Conservation (phyloP, 331 rosid genomes). For the Acacia pycnantha region DNA sequence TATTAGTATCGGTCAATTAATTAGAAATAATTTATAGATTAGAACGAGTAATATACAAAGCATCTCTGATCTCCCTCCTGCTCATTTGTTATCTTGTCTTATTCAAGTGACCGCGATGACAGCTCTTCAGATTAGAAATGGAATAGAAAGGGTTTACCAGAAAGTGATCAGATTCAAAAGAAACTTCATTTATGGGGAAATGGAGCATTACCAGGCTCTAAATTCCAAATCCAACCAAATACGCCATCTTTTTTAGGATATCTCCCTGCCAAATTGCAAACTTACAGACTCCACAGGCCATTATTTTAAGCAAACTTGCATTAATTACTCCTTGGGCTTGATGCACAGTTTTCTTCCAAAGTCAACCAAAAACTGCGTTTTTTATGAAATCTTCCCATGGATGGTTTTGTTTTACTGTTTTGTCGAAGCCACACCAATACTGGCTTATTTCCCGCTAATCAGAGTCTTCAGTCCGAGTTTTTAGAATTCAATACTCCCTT, state of each 20-base stretch:
- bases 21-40: too few species aligned
- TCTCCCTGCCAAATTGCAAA: neutral
- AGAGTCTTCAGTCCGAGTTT: neutral
- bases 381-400: conserved; percentile 13
- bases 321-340: conserved; percentile 53
- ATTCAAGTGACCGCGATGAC: neutral
- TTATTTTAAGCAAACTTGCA: conserved; percentile 16
- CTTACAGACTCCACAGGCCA: neutral
- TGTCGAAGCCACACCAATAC: neutral
- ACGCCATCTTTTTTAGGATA: neutral
- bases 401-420: neutral
- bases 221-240: conserved; percentile 31
- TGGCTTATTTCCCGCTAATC: neutral
- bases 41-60: too few species aligned
- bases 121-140: conserved; percentile 35
- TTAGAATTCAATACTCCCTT: too few species aligned
- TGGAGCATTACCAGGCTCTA: neutral
- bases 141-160: conserved; percentile 46
- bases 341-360: conserved; percentile 41
- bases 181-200: conserved; percentile 18
- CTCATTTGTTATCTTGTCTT: conserved; percentile 26
- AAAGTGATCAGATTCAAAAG: conserved; percentile 31
- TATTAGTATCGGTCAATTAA: too few species aligned
- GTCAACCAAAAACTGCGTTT: conserved; percentile 50
- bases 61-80: neutral